Evolutionary conservation across 2,329 filamentous ascomycete genomes (phyloP).

Genomic region (Ascochyta clinopodiicola): DNA sequence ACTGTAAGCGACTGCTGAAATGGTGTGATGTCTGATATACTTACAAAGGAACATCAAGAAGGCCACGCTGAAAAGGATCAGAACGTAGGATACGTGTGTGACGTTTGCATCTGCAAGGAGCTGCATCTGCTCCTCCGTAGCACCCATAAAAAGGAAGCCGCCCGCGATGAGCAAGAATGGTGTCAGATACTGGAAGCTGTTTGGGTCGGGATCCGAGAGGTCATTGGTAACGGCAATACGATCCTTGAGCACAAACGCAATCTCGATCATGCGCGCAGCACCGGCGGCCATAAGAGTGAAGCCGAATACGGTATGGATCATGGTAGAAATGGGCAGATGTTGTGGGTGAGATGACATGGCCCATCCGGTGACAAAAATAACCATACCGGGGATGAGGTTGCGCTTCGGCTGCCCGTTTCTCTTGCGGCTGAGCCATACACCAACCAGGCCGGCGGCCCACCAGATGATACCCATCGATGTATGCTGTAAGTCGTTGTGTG

Average conservation of each 20-base stretch:
- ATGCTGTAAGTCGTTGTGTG: conserved; percentile 93
- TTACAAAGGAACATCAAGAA: conserved; percentile 88
- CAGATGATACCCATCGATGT: conserved; percentile 99
- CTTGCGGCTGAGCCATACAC: conserved; percentile 88
- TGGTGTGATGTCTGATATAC: conserved; percentile 27
- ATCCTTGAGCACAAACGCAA: conserved; percentile 85
- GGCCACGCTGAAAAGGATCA: conserved; percentile 88
- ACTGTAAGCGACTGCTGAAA: conserved; percentile 18
- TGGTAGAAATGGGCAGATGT: conserved; percentile 79
- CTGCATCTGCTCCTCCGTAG: conserved; percentile 94
- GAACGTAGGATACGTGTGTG: conserved; percentile 88
- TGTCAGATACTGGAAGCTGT: conserved; percentile 74
- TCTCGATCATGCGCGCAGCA: conserved; percentile 83
- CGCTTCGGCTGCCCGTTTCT: conserved; percentile 85
- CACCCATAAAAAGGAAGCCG: conserved; percentile 96
- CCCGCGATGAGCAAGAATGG: conserved; percentile 84
- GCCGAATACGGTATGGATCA: conserved; percentile 88
- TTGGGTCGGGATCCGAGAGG: conserved; percentile 71
- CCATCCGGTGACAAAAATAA: conserved; percentile 92
- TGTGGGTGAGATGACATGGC: conserved; percentile 94
- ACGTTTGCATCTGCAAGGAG: conserved; percentile 76
- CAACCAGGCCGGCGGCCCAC: conserved; percentile 92
- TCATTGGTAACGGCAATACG: conserved; percentile 68
- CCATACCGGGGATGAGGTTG: conserved; percentile 90
- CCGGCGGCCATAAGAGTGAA: conserved; percentile 95